Evolutionary conservation across 2,329 filamentous ascomycete genomes (phyloP), one percentile per base, ranked within the genome.

Genomic region (Madurella fahalii): DNA sequence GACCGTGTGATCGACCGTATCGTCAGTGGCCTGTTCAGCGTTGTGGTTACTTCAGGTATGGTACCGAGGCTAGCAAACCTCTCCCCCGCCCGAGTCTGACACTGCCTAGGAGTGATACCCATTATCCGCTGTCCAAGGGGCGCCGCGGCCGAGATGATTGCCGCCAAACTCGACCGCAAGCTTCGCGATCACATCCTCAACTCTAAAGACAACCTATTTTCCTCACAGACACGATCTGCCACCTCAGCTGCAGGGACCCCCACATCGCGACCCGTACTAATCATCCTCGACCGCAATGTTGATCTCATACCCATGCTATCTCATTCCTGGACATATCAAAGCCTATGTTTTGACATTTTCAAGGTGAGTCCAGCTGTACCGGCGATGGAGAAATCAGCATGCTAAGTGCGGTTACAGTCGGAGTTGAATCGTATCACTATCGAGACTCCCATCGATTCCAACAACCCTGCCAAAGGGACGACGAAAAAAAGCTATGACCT

Each of bases 281-380:
- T 99, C 61, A 88, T 99, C 50, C 86, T 97, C 46, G 94, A 99
- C 72, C 86, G 94, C 63, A 97, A 96, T 66, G 86, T 99, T 43
- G 94, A 99, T 70, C 75, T 99, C 50, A 90, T 96, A 60, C 92
- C 94, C 2, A 97, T 99, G 94, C 81, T 99, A n/a, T 96, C 93
- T 13, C 94, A 99, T 72, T 96, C 92, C 17, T 81, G 78, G 78
- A 81, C 81, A 9, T 84, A 95, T 64, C 91, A 95, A 70, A 94
- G 89, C 8, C 76, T 96, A 11, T 89, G 95, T 15, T 88, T 84
- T 62, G 83, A 81, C 58, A 75, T 81, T 15, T 73, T 80, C 49
- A 74, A 74, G 53, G 60, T 61, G 30, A 40, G 57, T n/a, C 18
- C n/a, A 11, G 9, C 2, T 15, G 11, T n/a, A 30, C 16, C 8